Base-by-base conservation (phyloP, 306 rosid genomes). In the Cucurbita argyrosperma region DNA sequence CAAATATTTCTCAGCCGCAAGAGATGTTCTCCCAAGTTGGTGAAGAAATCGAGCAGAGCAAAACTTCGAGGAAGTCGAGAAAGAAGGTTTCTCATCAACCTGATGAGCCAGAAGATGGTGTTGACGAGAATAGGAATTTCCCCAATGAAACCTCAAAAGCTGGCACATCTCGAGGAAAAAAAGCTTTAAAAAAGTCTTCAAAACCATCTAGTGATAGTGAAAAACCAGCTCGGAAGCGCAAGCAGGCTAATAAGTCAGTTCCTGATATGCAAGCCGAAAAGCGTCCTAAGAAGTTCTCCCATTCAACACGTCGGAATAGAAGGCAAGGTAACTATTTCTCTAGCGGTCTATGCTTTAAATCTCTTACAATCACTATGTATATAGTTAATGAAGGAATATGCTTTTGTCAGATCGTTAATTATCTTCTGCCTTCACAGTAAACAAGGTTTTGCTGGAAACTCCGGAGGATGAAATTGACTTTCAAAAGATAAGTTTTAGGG, bases 381-480 rank as follows among this genome's bases (percentile, higher is more conserved):
- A 8, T 23, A 8, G 56, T 18, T 61, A 6, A 58, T 18, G 13
- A 18, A 58, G 42, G 6, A 37, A 57, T 58, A 39, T 78, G 26
- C 9, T 39, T 68, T 15, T 46, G 38, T 19, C 30, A 71, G 71
- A 47, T 76, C 76, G 72, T 87, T 55, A 70, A 79, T 35, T 66
- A 46, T 64, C 80, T 80, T 79, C 53, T 75, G 64, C 37, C 62
- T 76, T 83, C 76, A 45, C 46, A 91, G 96, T 85, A 82, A 84
- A 89, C 82, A 87, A 91, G 89, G 78, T 83, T 79, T 82, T 94
- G 73, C 91, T 94, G 72, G 92, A 87, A 60, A 86, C 60, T 57
- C 89, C 94, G 30, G 91, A 89, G 79, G 95, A 91, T 40, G 96
- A 89, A 79, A 81, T 89, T 72, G 92, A 94, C 74, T 81, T 73